phyloP scores from a whole-genome alignment of 2,329 filamentous ascomycete species.

The Talaromyces pinophilus region DNA sequence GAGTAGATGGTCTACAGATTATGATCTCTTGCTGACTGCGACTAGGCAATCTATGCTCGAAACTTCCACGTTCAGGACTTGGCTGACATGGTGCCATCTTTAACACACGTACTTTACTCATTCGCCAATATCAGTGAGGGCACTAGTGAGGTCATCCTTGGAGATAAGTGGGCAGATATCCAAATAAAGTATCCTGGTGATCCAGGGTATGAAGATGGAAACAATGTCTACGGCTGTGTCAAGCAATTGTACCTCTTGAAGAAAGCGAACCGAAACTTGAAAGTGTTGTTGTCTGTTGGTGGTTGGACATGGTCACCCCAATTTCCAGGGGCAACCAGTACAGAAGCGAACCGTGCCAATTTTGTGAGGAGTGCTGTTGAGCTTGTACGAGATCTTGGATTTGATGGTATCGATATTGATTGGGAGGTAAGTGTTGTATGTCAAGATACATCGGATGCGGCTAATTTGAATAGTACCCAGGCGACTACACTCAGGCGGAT shows the following conservation, averaged over 20 bases:
- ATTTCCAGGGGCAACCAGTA: slow-evolving; percentile 68
- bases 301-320: slow-evolving; percentile 78
- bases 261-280: slow-evolving; percentile 72
- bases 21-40: background rate
- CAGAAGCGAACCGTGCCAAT: slow-evolving; percentile 56
- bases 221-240: slow-evolving; percentile 70
- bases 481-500: slow-evolving; percentile 35
- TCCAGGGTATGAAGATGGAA: slow-evolving; percentile 66
- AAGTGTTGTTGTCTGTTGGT: slow-evolving; percentile 79
- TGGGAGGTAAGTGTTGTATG: slow-evolving; percentile 39
- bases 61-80: slow-evolving; percentile 85
- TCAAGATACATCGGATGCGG: slow-evolving; percentile 41
- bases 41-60: slow-evolving; percentile 77
- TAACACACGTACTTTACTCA: slow-evolving; percentile 87
- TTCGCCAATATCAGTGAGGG: slow-evolving; percentile 85
- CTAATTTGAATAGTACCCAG: slow-evolving; percentile 35
- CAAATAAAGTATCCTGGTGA: slow-evolving; percentile 70
- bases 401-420: slow-evolving; percentile 54
- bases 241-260: slow-evolving; percentile 57
- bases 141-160: slow-evolving; percentile 75
- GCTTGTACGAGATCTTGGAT: slow-evolving; percentile 74
- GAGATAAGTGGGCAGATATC: slow-evolving; percentile 67
- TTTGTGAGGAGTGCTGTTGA: slow-evolving; percentile 72
- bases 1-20: background rate
- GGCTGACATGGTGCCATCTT: slow-evolving; percentile 63